Conservation (phyloP, 116 monocot species). For the Posidonia oceanica region DNA sequence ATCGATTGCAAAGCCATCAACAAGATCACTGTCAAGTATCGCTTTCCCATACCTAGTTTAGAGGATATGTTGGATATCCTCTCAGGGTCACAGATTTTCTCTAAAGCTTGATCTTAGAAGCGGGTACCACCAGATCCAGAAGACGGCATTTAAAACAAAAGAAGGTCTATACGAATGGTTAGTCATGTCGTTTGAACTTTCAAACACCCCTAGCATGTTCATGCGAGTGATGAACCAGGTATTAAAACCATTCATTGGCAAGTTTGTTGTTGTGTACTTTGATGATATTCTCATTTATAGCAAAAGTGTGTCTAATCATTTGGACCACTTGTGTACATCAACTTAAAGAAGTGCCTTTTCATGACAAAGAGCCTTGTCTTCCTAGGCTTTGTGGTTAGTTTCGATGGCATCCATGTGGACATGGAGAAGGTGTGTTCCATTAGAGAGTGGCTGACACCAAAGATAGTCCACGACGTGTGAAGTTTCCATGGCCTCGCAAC, state of each 20-base stretch:
- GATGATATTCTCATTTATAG: conserved; percentile 1
- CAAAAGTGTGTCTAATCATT: neutral
- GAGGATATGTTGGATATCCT: neutral
- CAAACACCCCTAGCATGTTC: neutral
- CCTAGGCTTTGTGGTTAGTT: neutral
- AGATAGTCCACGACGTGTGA: neutral
- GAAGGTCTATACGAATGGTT: neutral
- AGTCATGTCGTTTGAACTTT: neutral
- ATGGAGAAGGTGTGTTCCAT: neutral
- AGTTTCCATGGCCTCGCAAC: conserved; percentile 12
- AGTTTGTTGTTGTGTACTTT: conserved; percentile 4
- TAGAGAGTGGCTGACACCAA: conserved; percentile 1
- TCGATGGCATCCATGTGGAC: neutral
- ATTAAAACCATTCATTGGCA: neutral
- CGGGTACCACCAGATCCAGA: conserved; percentile 1
- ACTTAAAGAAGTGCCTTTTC: neutral
- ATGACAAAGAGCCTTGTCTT: neutral
- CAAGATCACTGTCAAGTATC: neutral
- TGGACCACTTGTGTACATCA: neutral
- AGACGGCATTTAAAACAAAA: neutral
- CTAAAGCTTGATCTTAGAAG: neutral
- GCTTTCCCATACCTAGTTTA: neutral
- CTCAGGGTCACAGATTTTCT: neutral
- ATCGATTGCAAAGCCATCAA: neutral
- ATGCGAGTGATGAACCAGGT: neutral